Conservation (phyloP, 164 flowering plant species). For the Cinnamomum micranthum region DNA sequence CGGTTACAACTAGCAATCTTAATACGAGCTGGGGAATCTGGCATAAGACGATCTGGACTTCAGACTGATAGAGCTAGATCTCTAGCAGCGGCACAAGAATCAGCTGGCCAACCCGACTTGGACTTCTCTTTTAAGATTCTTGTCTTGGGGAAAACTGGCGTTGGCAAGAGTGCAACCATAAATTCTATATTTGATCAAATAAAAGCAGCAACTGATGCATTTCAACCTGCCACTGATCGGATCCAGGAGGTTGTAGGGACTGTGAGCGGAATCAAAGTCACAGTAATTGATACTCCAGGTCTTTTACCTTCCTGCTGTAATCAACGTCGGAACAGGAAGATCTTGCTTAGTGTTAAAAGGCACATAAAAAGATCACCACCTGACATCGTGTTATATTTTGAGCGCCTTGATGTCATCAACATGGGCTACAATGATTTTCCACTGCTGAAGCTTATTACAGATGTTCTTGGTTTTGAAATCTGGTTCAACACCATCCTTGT, state of each 20-base stretch:
- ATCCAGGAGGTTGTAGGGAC: constrained; percentile 66
- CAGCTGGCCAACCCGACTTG: constrained; percentile 46
- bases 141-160: constrained; percentile 89
- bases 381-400: constrained; percentile 81
- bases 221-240: constrained; percentile 66
- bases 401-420: constrained; percentile 77
- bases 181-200: constrained; percentile 77
- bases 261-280: constrained; percentile 59
- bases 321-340: constrained; percentile 57
- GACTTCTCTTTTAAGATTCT: constrained; percentile 73
- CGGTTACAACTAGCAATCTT: constrained; percentile 75
- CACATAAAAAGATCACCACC: constrained; percentile 64
- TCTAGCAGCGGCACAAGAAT: constrained; percentile 62
- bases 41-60: constrained; percentile 46
- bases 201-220: constrained; percentile 69
- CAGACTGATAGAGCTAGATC: constrained; percentile 44
- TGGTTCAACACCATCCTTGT: constrained; percentile 95
- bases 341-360: constrained; percentile 62
- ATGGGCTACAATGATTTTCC: constrained; percentile 65
- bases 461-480: constrained; percentile 72
- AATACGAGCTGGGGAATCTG: constrained; percentile 68
- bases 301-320: constrained; percentile 56
- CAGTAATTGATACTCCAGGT: constrained; percentile 92
- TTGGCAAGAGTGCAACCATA: constrained; percentile 96
- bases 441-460: constrained; percentile 77